phyloP scores from a whole-genome alignment of 2,329 filamentous ascomycete genomes.

The Scedosporium boydii region DNA sequence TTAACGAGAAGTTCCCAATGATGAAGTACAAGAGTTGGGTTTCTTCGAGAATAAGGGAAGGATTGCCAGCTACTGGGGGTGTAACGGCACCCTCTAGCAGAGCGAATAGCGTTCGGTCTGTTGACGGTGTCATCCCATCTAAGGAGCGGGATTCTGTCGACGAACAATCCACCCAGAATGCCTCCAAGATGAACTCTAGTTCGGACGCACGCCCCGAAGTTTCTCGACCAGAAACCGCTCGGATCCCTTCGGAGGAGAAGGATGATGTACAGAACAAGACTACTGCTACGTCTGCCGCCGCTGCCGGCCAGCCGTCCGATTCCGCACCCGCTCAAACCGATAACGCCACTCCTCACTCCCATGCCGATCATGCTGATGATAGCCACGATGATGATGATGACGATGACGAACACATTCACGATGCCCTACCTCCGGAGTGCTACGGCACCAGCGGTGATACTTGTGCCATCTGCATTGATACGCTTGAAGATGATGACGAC shows the following conservation, averaged over 20 bases:
- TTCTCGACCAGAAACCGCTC: slow-evolving; percentile 4
- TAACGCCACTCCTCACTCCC: slow-evolving; percentile 11
- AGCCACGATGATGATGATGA: slow-evolving; percentile 50
- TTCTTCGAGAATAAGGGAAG: slow-evolving; percentile 69
- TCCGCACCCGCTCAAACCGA: not conserved
- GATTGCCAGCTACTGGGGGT: slow-evolving; percentile 74
- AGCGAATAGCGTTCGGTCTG: slow-evolving; percentile 62
- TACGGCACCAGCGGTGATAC: slow-evolving; percentile 77
- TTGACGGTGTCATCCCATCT: slow-evolving; percentile 41
- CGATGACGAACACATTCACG: slow-evolving; percentile 73
- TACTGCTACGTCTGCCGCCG: slow-evolving; percentile 3
- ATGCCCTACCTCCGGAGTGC: slow-evolving; percentile 71
- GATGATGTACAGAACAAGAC: not conserved
- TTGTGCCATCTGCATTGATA: slow-evolving; percentile 94
- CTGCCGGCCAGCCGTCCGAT: slow-evolving; percentile 3
- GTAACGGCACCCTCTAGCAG: slow-evolving; percentile 67
- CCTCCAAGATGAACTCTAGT: slow-evolving; percentile 13
- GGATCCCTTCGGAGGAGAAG: slow-evolving; percentile 11
- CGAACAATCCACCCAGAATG: slow-evolving; percentile 29
- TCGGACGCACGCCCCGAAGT: slow-evolving; percentile 12
- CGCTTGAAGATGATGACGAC: slow-evolving; percentile 89
- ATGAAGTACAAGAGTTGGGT: slow-evolving; percentile 97
- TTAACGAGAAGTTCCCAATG: slow-evolving; percentile 93
- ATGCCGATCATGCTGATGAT: slow-evolving; percentile 31
- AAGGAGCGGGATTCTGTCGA: slow-evolving; percentile 33